phyloP scores from a whole-genome alignment of 2,329 filamentous ascomycete species.

The Cylindrodendrum hubeiense region DNA sequence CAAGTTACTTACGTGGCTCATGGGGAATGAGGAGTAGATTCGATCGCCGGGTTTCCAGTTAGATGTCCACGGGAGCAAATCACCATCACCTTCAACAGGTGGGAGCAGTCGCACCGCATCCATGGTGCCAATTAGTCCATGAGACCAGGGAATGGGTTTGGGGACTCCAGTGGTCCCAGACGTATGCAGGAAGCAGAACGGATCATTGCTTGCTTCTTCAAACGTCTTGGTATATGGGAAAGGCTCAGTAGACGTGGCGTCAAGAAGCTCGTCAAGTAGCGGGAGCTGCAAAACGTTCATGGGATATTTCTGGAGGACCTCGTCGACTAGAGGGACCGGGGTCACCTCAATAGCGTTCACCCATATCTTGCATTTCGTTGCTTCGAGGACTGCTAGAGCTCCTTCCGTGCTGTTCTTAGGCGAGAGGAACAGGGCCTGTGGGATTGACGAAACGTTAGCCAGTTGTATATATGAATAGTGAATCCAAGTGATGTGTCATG shows the following conservation, averaged over 20 bases:
- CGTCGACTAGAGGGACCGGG: conserved; percentile 35
- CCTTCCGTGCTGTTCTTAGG: conserved; percentile 50
- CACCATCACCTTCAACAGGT: conserved; percentile 44
- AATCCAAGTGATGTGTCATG: background rate
- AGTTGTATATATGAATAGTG: no score
- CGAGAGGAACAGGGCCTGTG: conserved; percentile 49
- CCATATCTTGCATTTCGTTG: conserved; percentile 48
- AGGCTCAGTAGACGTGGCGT: conserved; percentile 21
- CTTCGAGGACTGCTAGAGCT: conserved; percentile 48
- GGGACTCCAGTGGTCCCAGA: conserved; percentile 58
- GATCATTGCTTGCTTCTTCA: conserved; percentile 48
- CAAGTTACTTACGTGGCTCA: conserved; percentile 47
- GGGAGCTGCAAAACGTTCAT: conserved; percentile 48
- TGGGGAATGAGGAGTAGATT: conserved; percentile 53
- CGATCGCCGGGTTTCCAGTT: conserved; percentile 45
- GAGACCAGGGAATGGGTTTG: conserved; percentile 53
- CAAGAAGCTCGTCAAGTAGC: conserved; percentile 44
- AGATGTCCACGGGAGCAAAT: conserved; percentile 45
- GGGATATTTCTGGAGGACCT: conserved; percentile 36
- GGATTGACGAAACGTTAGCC: background rate
- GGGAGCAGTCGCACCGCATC: conserved; percentile 53
- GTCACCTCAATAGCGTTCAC: conserved; percentile 37
- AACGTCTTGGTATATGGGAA: conserved; percentile 50
- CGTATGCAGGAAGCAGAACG: conserved; percentile 55
- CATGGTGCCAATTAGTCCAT: conserved; percentile 49